A percentile compares a stretch with the other conserved stretches of the same genome.
These are phyloP conservation scores for Hapsidospora chrysogenum DNA, from an alignment of 495 filamentous ascomycete species.

Conservation along the genomic window DNA sequence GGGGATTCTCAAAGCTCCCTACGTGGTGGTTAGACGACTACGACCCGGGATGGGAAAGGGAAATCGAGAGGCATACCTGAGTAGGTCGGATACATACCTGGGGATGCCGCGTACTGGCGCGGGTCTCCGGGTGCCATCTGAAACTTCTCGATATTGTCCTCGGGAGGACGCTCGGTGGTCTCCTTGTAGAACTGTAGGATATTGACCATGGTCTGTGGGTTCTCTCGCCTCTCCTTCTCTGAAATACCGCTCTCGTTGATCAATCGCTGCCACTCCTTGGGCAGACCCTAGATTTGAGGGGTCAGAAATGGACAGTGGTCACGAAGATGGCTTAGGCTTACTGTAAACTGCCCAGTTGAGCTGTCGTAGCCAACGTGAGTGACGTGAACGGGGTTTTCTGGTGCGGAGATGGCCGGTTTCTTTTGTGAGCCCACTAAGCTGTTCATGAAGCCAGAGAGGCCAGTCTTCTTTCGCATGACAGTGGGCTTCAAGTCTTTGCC, in stretches of 20 bases:
- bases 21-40: constrained; percentile 71
- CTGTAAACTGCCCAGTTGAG: constrained; percentile 90
- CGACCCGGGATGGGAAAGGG: constrained; percentile 71
- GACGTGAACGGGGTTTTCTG: constrained; percentile 93
- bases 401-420: constrained; percentile 81
- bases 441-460: constrained; percentile 89
- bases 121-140: constrained; percentile 56
- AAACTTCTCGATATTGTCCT: constrained; percentile 93
- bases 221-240: constrained; percentile 86
- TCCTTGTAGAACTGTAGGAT: constrained; percentile 95
- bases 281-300: constrained; percentile 49
- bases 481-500: constrained; percentile 39
- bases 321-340: constrained; percentile 21
- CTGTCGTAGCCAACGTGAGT: constrained; percentile 98
- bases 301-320: not conserved
- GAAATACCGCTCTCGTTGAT: constrained; percentile 93
- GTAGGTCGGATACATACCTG: constrained; percentile 30
- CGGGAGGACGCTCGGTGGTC: constrained; percentile 58
- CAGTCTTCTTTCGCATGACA: constrained; percentile 70
- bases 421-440: constrained; percentile 81
- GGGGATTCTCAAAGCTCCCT: constrained; percentile 92
- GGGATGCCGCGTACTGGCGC: constrained; percentile 26
- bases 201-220: constrained; percentile 85
- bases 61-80: constrained; percentile 25
- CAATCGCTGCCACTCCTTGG: constrained; percentile 94